Base-by-base conservation (phyloP, 805 yeast genomes). In the Brettanomyces bruxellensis region DNA sequence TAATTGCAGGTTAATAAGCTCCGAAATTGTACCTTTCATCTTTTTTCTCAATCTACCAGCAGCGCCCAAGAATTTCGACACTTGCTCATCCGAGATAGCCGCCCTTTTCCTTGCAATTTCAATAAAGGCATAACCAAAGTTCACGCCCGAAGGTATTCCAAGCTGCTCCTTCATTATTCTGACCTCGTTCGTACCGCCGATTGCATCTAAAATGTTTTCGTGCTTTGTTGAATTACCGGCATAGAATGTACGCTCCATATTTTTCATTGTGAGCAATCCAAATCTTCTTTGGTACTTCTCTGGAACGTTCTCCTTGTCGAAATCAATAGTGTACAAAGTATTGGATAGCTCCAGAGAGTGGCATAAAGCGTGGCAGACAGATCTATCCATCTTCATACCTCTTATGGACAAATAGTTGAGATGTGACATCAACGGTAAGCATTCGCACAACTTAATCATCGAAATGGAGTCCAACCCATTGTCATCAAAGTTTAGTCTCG, bases 201-300 rank as follows among this genome's bases (percentile, higher is more conserved):
- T 34, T 12, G 45, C 46, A 35, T 39, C 18, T 25, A 53, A 40
- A n/a, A 45, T 38, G 28, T 38, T 50, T n/a, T 45, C 34, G 4
- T 41, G 38, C 25, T 41, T 47, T 9, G 34, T 30, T 4, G 45
- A 32, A 25, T 40, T 24, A 50, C 49, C 40, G 6, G 9, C 61
- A 47, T 72, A 71, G 46, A 82, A 64, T 45, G 73, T 69, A 23
- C 66, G 61, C 54, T 83, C 88, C 83, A 89, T 82, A 61, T 90
- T 90, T 55, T 83, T 76, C 82, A 90, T 81, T 42, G 93, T 76
- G 54, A 84, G 81, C 40, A 86, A 72, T 1, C 95, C 93, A 48
- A 89, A 76, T 55, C 81, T 76, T 38, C 88, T 85, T 55, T 77
- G 79, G 51, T 83, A 72, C 43, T 73, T 69, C 45, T 74, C 76